Evolutionary conservation across 805 yeast species (phyloP), one percentile per base, ranked within the genome.

Genomic region (Wickerhamomyces canadensis): DNA sequence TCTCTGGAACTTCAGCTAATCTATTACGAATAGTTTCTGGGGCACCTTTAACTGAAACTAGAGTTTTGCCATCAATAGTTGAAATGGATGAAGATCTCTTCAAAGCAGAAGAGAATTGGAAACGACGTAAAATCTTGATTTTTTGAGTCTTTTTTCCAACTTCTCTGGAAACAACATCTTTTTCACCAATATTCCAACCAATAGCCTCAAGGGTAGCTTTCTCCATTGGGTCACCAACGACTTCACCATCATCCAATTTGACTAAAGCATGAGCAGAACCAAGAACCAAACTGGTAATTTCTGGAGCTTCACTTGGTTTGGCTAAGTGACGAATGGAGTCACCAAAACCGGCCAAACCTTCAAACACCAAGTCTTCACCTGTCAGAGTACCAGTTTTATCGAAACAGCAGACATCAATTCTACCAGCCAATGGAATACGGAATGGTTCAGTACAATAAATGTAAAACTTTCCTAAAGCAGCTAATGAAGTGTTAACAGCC

Each of bases 141-240:
- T 76, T 78, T 44, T 71, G 70, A 27, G 44, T 40, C 35, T 53
- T 49, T 13, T 48, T 65, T 4, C 48, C 45, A 3, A 46, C 46
- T 29, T 58, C 55, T 58, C 78, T 74, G 43, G 70, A 73, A 31
- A 84, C 83, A 35, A 72, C 61, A 56, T 88, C 95, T 47, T 87
- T 84, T 38, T 70, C 73, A 37, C 83, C 85, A 45, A 93, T 82
- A 28, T 68, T 70, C 96, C 97, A 93, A 22, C 79, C 78, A 40
- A 93, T 76, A 29, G 95, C 91, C 48, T 79, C 80, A 51, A 93
- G 69, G 36, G 98, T 93, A 19, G 94, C 96, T 64, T 88, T 87
- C 65, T 93, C 98, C 98, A 93, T 91, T 45, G 98, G 97, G 57
- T 93, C 98, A 64, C 98, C 98, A 43, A 93, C 98, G 49, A 89